Evolutionary conservation across 257 asterid genomes (phyloP), one percentile per base, ranked within the genome.

Genomic region (Phtheirospermum japonicum): DNA sequence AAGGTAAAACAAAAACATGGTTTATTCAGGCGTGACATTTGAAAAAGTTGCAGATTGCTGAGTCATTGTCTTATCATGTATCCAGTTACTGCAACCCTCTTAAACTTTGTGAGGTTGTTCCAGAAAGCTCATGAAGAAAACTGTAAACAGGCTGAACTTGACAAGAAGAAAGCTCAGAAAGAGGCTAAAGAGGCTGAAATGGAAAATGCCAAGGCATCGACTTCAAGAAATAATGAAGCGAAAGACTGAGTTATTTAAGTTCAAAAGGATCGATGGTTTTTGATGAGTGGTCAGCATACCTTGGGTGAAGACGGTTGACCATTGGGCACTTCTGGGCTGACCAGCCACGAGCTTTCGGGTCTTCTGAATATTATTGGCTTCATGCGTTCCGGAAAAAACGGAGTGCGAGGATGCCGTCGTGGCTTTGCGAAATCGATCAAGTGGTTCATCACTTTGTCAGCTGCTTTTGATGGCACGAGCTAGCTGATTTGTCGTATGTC

Each of bases 81-180:
- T 77, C 87, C 99, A 92, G 99, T 92, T 71, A 80, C 89, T 18
- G 88, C 90, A 31, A 89, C 95, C 69, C 90, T 92, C 80, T 81
- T 85, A 72, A 92, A 85, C 85, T 92, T 92, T 70, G 94, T 89
- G 83, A 83, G 84, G 78, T 73, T 89, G 83, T 92, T 85, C 82
- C 87, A 83, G 65, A 82, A 81, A 73, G 97, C 97, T 61, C 86
- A 76, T n/a, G 99, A 89, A 34, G 99, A 92, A 73, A 92, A 92
- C 77, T 70, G 76, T 68, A 92, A 89, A 79, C 91, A 84, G 75
- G 97, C 85, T 64, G 97, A 92, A 72, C 66, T 76, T 37, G 98
- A 89, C 72, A 89, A 74, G 88, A 92, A 92, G 88, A 89, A 85
- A 78, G 96, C 95, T 75, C 86, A 73, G 66, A 88, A 75, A 48